phyloP scores from a whole-genome alignment of 306 rosid species.

The Prinsepia uniflora region DNA sequence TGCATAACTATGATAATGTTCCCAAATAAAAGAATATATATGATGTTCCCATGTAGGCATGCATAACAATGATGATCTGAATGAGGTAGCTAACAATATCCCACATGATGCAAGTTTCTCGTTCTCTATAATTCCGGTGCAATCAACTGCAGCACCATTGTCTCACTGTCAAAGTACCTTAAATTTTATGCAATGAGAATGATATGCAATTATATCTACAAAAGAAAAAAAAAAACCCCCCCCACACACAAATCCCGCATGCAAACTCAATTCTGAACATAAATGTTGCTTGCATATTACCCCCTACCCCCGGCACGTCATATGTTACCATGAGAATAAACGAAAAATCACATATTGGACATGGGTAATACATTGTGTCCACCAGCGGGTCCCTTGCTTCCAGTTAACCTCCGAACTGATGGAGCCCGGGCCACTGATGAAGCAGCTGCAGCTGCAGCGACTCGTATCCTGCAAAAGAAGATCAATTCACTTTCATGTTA shows the following conservation, averaged over 20 bases:
- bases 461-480: slow-evolving; percentile 67
- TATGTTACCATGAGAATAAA: not conserved
- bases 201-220: not conserved
- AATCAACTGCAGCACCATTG: not conserved
- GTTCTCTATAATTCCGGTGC: not conserved
- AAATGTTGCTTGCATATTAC: not conserved
- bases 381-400: slow-evolving; percentile 58
- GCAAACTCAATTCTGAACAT: not conserved
- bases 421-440: slow-evolving; percentile 87
- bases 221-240: not conserved
- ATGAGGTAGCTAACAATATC: not conserved
- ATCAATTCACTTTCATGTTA: not conserved
- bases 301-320: not conserved
- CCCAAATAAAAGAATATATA: too few species aligned
- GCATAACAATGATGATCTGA: not conserved
- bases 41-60: not conserved
- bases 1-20: too few species aligned
- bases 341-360: not conserved
- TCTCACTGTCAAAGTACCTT: not conserved
- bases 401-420: slow-evolving; percentile 62
- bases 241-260: not conserved
- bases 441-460: slow-evolving; percentile 97
- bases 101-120: not conserved
- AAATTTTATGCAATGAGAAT: not conserved
- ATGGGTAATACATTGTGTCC: slow-evolving; percentile 6